Base-by-base conservation (phyloP, 805 yeast species). In the Ogataea pignaliae region DNA sequence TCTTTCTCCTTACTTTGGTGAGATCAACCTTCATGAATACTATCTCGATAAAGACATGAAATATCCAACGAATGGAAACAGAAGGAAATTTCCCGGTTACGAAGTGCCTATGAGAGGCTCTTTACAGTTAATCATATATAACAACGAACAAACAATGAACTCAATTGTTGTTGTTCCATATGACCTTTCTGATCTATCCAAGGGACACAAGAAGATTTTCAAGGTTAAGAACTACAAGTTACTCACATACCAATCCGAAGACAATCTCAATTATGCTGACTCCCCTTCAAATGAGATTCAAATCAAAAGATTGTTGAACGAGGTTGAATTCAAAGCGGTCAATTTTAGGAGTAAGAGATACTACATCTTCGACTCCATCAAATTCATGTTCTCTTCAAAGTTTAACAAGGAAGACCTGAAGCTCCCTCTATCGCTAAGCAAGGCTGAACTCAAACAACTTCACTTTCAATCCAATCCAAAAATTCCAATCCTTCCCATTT, bases 1-100 rank as follows among this genome's bases (percentile, higher is more conserved):
- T 5, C 10, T 37, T 3, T 55, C 64, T 1, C 69, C 69, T 2
- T 66, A 64, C 45, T 64, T 64, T 32, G 63, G 65, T 2, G 56
- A 54, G 8, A 50, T 65, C 9, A 62, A 61, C 41, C 29, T 64
- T 29, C 63, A 58, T 31, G 51, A 47, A 18, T 45, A 51, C 36
- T 61, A 53, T 43, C 48, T 61, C 13, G 43, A 51, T 2, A 41
- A 48, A 30, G 64, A 59, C 36, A 29, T 30, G 9, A 37, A 34
- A 8, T 38, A 32, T 14, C 46, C 50, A 14, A 17, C 39, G 6
- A 31, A 14, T 13, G 41, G 44, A 2, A 13, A 32, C 3, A 55
- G 41, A 40, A 45, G 65, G 29, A 51, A 47, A 39, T 59, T 62
- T 37, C 66, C 68, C 2, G 66, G 70, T 30, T 52, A 42, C 43